Conservation (phyloP, 2,329 filamentous ascomycete species). For the Hymenoscyphus salicellus region DNA sequence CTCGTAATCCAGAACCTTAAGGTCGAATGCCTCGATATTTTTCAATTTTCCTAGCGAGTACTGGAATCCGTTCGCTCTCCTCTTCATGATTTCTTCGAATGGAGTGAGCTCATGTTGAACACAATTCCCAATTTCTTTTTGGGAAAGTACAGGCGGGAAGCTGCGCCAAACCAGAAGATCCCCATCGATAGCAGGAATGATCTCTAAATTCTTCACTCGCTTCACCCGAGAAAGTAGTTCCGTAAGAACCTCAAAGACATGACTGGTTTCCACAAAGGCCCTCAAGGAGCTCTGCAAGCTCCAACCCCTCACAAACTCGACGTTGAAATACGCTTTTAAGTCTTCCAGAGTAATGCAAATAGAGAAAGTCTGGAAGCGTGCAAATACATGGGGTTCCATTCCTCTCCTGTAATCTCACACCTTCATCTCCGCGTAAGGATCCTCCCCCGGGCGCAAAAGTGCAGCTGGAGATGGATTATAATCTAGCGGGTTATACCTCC, state of each 20-base stretch:
- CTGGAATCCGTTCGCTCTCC: background rate
- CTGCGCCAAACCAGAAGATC: background rate
- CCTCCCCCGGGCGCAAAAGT: background rate
- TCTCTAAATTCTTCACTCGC: background rate
- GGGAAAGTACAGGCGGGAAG: background rate
- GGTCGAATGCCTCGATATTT: background rate
- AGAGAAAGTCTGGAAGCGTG: background rate
- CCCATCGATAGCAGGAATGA: background rate
- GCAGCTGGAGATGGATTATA: background rate
- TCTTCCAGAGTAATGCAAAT: background rate
- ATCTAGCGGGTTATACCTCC: background rate
- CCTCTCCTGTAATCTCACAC: no score
- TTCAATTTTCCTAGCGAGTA: background rate
- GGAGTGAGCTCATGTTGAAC: no score
- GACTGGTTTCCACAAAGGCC: background rate
- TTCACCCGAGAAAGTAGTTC: background rate
- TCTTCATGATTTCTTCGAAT: background rate
- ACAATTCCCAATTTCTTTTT: background rate
- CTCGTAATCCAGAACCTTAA: background rate
- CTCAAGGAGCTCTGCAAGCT: no score
- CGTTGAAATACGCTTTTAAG: background rate
- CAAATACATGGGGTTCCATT: background rate
- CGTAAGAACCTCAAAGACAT: background rate
- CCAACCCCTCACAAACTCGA: no score
- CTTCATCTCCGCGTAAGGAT: background rate